Conservation (phyloP, 352 stramenopile species). For the Phytophthora cryptogea region DNA sequence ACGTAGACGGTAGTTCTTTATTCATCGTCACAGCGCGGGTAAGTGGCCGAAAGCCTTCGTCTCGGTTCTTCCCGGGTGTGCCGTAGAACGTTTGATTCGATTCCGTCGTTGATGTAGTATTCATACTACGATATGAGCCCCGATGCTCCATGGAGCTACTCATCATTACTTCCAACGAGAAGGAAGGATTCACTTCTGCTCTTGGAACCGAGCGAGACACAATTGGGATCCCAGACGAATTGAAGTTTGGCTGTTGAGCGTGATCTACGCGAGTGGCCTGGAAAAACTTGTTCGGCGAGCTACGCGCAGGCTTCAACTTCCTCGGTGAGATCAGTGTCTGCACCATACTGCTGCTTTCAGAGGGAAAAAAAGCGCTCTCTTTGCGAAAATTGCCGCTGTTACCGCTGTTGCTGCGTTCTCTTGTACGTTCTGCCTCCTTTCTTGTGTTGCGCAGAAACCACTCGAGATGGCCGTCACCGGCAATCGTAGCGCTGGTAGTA, state of each 20-base stretch:
- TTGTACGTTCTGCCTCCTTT: slow-evolving; percentile 20
- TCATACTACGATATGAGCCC: slow-evolving; percentile 15
- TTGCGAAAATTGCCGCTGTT: slow-evolving; percentile 24
- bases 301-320: slow-evolving; percentile 25
- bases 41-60: slow-evolving; percentile 33
- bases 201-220: slow-evolving; percentile 17
- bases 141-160: slow-evolving; percentile 25
- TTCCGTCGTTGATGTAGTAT: slow-evolving; percentile 5
- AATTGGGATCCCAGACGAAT: slow-evolving; percentile 20
- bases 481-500: slow-evolving; percentile 36
- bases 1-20: slow-evolving; percentile 21
- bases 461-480: slow-evolving; percentile 34
- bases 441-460: slow-evolving; percentile 30
- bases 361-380: slow-evolving; percentile 19
- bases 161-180: slow-evolving; percentile 31
- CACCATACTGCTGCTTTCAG: slow-evolving; percentile 38
- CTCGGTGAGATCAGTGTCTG: slow-evolving; percentile 48
- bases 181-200: slow-evolving; percentile 14
- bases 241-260: slow-evolving; percentile 1
- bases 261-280: slow-evolving; percentile 4
- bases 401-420: slow-evolving; percentile 30
- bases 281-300: slow-evolving; percentile 10
- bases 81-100: slow-evolving; percentile 18
- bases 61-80: slow-evolving; percentile 28
- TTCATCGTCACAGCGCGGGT: slow-evolving; percentile 38